Base-by-base conservation (phyloP, 2,329 filamentous ascomycete genomes). In the Aspergillus tubingensis region DNA sequence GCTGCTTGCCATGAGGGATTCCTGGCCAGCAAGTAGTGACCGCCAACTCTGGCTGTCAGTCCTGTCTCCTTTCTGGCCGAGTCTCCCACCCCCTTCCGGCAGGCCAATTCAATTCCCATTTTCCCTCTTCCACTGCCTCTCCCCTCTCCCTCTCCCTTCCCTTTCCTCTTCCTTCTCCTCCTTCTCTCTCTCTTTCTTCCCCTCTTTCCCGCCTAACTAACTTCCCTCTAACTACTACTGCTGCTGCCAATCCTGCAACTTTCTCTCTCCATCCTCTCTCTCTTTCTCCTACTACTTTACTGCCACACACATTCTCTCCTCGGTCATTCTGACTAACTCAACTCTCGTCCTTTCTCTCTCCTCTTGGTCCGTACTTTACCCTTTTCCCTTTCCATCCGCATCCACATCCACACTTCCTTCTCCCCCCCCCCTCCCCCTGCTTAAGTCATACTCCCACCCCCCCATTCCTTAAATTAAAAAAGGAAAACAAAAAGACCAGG, bases 131-230 rank as follows among this genome's bases (percentile, higher is more conserved):
- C 36, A 15, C 47, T 19, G n/a, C 17, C 27, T 50, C 19, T n/a
- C 10, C 30, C 30, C 70, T 57, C 66, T 61, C 23, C 23, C 23
- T 23, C 23, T 36, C 13, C n/a, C 32, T 50, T 19, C 21, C 54
- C 39, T 30, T 30, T 30, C 27, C 27, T 55, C 27, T 30, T 48
- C 52, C 50, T 43, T 44, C 62, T 61, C 53, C 65, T 63, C 65
- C 65, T 68, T 63, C 70, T 57, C 66, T 61, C 62, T 66, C 63
- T 66, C 63, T 67, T 67, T 64, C 65, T 62, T 23, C 57, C 49
- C 38, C n/a, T 7, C 47, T 55, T 32, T 55, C 54, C 56, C 59
- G 32, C 32, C 32, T 55, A 61, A 36, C 57, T 55, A 53, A 50
- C 49, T 54, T 48, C 43, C 48, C 51, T 23, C 32, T 39, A 23